A percentile compares a stretch with the other conserved stretches of the same genome.
phyloP scores from a whole-genome alignment of 2,329 filamentous ascomycete genomes.

The Helicocarpus griseus region DNA sequence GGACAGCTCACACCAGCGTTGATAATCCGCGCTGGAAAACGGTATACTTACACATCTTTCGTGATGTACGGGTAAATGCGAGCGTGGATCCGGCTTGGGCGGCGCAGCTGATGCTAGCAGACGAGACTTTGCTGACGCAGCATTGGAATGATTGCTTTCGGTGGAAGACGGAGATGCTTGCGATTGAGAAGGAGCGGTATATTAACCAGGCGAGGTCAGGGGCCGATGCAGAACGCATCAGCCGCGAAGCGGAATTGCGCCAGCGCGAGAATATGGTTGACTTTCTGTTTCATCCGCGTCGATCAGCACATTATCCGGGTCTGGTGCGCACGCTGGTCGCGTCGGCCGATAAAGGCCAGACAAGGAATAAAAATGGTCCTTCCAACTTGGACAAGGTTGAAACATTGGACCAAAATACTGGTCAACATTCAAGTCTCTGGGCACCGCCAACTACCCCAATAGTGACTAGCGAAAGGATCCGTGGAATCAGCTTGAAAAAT shows the following conservation, averaged over 20 bases:
- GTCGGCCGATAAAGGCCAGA: neutral
- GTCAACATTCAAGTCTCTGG: neutral
- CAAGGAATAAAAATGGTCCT: neutral
- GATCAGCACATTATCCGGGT: neutral
- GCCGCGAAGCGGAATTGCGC: neutral
- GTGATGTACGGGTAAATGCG: neutral
- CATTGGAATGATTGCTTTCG: conserved; percentile 8
- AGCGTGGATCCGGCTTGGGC: conserved; percentile 1
- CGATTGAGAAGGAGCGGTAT: conserved; percentile 7
- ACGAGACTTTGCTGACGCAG: conserved; percentile 1
- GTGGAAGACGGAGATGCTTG: conserved; percentile 8
- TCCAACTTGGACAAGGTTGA: neutral
- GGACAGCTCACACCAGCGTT: conserved; percentile 2
- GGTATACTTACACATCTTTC: conserved; percentile 7
- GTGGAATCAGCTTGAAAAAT: neutral
- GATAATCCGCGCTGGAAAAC: conserved; percentile 5
- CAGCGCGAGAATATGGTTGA: neutral
- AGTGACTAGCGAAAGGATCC: neutral
- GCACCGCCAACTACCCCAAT: neutral
- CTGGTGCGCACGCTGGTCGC: neutral
- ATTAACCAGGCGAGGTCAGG: neutral
- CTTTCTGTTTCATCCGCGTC: neutral
- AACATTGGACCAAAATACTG: neutral
- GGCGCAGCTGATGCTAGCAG: conserved; percentile 6
- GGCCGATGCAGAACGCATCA: neutral